Evolutionary conservation across 1,284 basidiomycete genomes (phyloP).

Genomic region (Xanthoconium separans): DNA sequence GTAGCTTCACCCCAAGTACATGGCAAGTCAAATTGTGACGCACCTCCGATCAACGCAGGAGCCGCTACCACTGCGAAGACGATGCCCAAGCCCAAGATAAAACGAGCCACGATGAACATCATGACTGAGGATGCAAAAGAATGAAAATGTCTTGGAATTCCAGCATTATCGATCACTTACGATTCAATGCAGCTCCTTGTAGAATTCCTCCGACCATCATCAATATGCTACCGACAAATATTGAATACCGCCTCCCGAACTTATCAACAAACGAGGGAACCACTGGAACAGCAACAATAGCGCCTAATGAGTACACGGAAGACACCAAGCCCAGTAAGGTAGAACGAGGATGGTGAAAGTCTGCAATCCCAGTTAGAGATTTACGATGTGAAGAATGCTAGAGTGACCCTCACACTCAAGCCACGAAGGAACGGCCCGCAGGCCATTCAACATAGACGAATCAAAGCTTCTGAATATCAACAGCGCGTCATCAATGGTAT

Average conservation of each 20-base stretch:
- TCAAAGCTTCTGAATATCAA: constrained; percentile 4
- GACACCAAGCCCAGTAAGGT: constrained; percentile 10
- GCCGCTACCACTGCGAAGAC: constrained; percentile 8
- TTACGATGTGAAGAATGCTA: too few relatives aligned
- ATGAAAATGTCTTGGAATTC: background rate
- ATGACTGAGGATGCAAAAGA: background rate
- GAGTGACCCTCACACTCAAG: constrained; percentile 10
- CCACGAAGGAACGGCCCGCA: constrained; percentile 18
- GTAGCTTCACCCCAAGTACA: background rate
- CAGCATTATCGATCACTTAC: background rate
- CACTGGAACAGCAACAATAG: constrained; percentile 3
- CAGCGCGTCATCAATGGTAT: background rate
- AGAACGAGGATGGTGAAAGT: constrained; percentile 18
- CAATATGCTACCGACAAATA: constrained; percentile 3
- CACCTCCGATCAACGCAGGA: constrained; percentile 8
- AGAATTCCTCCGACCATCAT: constrained; percentile 2
- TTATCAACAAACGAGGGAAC: constrained; percentile 4
- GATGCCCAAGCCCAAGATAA: constrained; percentile 7
- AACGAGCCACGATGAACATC: constrained; percentile 10
- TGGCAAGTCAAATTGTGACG: background rate
- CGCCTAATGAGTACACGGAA: constrained; percentile 8
- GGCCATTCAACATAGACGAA: constrained; percentile 11
- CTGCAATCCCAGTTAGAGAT: constrained; percentile 1
- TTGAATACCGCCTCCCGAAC: constrained; percentile 7
- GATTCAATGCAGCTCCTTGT: constrained; percentile 9